Base-by-base conservation (phyloP, 106 monocot species). In the Cymbidium sinense region DNA sequence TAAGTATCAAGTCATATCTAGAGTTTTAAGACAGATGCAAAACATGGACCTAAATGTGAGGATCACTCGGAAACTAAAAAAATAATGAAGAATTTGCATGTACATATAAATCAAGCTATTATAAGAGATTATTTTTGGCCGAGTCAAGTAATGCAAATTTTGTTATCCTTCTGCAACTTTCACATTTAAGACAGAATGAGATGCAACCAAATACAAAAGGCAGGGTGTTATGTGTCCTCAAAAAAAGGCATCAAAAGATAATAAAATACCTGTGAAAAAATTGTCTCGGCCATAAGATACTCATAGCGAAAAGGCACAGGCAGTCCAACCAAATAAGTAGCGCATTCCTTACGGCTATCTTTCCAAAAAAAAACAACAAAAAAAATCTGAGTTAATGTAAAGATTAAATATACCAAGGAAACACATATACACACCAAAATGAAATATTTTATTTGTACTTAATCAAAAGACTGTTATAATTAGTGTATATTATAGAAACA, bases 201-300 rank as follows among this genome's bases (percentile, higher is more conserved):
- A 61, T 61, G 25, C 21, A 58, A 58, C 23, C 21, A 4, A n/a
- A 58, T 6, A n/a, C 2, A 67, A 31, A 67, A 67, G 33, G 12
- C 33, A 33, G 31, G 11, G 31, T 67, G 33, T 33, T 67, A 15
- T 2, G 31, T 30, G 31, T 13, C 67, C 31, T 17, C 19, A 19
- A 43, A 50, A 33, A 1, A 62, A 34, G 64, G 9, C 23, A 9
- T 27, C 9, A 62, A 23, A 77, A 41, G 54, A 13, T 34, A 35
- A 5, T 23, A 11, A 34, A 77, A 64, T 61, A 96, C 96, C 94
- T 98, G 96, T 39, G 96, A 98, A 87, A 98, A 98, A 77, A 98
- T 88, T n/a, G 96, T 98, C 86, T 98, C 96, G 36, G 96, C 96
- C 96, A 98, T 94, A 73, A 98, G 84, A 81, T 84, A 98, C 74